Evolutionary conservation across 768 basidiomycete species (phyloP).

Genomic region (Leccinum barrowsii): DNA sequence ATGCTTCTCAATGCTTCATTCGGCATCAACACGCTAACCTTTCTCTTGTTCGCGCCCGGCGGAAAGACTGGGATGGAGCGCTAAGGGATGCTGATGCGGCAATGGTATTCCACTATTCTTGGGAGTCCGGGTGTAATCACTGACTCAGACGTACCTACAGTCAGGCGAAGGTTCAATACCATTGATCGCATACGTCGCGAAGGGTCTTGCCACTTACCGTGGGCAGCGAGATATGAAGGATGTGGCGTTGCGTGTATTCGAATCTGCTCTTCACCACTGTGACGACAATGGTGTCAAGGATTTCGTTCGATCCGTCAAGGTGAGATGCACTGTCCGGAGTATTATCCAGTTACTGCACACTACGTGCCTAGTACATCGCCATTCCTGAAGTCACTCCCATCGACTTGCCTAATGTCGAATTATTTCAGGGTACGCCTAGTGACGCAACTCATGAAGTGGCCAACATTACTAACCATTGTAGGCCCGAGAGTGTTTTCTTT

Average conservation of each 20-base stretch:
- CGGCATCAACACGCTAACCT: neutral
- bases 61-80: neutral
- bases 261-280: neutral
- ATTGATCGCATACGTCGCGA: neutral
- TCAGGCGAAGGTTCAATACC: neutral
- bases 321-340: no score
- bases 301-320: no score
- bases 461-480: neutral
- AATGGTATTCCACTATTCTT: neutral
- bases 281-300: no score
- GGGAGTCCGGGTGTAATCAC: neutral
- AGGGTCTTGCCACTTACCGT: neutral
- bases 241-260: neutral
- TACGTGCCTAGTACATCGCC: no score
- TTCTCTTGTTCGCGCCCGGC: neutral
- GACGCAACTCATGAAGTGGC: neutral
- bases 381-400: no score
- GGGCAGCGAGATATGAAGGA: neutral
- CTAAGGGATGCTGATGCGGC: neutral
- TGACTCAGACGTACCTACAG: neutral
- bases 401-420: no score
- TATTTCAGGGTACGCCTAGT: neutral
- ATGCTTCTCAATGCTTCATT: neutral
- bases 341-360: no score
- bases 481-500: neutral